These are phyloP conservation scores for Candida namnaoensis DNA, from an alignment of 805 yeast species.

Conservation along the genomic window DNA sequence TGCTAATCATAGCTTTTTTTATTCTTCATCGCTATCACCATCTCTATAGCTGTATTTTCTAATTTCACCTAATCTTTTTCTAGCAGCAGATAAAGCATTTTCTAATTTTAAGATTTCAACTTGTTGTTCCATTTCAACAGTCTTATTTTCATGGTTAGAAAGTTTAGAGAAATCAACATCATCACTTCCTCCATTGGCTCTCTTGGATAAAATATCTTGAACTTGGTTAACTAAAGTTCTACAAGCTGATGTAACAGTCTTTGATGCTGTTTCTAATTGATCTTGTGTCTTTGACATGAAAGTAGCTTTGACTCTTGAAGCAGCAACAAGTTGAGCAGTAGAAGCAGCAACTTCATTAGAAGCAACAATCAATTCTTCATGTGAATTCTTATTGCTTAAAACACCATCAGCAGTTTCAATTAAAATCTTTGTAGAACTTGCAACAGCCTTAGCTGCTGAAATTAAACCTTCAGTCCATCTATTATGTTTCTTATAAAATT, in stretches of 20 bases:
- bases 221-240: constrained; percentile 63
- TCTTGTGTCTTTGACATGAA: constrained; percentile 73
- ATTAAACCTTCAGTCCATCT: constrained; percentile 92
- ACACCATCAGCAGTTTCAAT: constrained; percentile 87
- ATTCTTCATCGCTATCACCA: constrained; percentile 47
- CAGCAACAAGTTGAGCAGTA: constrained; percentile 87
- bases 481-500: constrained; percentile 78
- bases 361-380: constrained; percentile 81
- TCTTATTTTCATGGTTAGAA: constrained; percentile 72
- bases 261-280: constrained; percentile 58
- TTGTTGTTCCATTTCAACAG: constrained; percentile 88
- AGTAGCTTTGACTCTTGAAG: constrained; percentile 79
- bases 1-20: background rate
- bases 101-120: constrained; percentile 82
- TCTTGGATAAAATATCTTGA: constrained; percentile 41
- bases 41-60: constrained; percentile 70
- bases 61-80: constrained; percentile 79
- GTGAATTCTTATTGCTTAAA: constrained; percentile 49
- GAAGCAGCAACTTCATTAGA: constrained; percentile 90
- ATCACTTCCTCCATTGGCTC: constrained; percentile 20
- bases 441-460: constrained; percentile 84
- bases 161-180: constrained; percentile 59
- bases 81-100: constrained; percentile 58
- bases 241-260: constrained; percentile 69
- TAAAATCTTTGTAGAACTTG: constrained; percentile 71